These are phyloP conservation scores for Suillus bovinus DNA, from an alignment of 768 basidiomycete genomes.

Conservation along the genomic window DNA sequence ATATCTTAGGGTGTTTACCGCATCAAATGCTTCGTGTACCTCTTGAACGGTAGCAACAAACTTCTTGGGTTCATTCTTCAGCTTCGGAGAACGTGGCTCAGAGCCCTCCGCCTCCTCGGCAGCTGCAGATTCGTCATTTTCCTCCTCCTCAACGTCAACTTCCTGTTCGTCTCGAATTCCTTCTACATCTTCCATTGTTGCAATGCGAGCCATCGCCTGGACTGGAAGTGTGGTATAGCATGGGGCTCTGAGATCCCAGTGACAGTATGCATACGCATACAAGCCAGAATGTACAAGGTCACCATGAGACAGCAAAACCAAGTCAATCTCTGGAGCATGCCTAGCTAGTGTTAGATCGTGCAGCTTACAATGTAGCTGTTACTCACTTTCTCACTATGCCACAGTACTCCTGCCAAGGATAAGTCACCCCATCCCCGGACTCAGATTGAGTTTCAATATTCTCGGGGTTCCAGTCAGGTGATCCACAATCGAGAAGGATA, in stretches of 20 bases:
- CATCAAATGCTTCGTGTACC: slow-evolving; percentile 91
- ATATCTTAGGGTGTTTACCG: slow-evolving; percentile 88
- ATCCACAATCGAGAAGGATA: slow-evolving; percentile 94
- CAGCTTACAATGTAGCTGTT: not conserved
- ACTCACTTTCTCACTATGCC: slow-evolving; percentile 66
- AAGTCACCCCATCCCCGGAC: slow-evolving; percentile 31
- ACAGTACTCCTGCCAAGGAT: slow-evolving; percentile 67
- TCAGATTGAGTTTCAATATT: slow-evolving; percentile 21
- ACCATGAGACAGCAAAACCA: slow-evolving; percentile 93
- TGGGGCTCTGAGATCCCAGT: slow-evolving; percentile 86
- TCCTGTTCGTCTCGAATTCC: slow-evolving; percentile 76
- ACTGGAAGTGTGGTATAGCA: slow-evolving; percentile 95
- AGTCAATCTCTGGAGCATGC: slow-evolving; percentile 76
- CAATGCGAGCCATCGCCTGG: slow-evolving; percentile 92
- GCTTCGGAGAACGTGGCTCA: slow-evolving; percentile 3
- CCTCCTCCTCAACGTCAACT: slow-evolving; percentile 36
- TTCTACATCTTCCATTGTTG: slow-evolving; percentile 86
- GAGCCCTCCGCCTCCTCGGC: slow-evolving; percentile 23
- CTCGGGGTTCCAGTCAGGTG: slow-evolving; percentile 82
- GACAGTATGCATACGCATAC: slow-evolving; percentile 89
- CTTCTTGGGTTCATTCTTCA: slow-evolving; percentile 41
- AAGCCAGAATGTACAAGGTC: slow-evolving; percentile 87
- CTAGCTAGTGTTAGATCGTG: slow-evolving; percentile 38
- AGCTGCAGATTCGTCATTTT: slow-evolving; percentile 26
- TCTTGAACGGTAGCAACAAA: slow-evolving; percentile 79